Conservation (phyloP, 192 early-diverging fungal genomes). For the Diversispora eburnea region DNA sequence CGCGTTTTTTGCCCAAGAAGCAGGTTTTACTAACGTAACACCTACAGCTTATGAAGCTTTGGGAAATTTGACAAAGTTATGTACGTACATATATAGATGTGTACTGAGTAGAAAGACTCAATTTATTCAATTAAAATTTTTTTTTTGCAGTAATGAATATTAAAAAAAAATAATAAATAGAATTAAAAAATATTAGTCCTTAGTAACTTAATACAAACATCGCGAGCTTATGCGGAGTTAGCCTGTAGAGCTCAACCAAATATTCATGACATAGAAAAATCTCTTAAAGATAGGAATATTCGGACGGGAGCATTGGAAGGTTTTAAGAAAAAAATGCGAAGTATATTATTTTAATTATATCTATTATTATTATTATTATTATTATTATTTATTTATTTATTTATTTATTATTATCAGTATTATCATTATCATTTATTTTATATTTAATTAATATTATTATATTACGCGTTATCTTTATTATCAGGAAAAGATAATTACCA, state of each 20-base stretch:
- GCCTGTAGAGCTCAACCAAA: slow-evolving; percentile 49
- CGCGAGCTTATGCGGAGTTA: slow-evolving; percentile 51
- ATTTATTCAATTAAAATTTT: background rate
- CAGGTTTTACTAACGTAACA: slow-evolving; percentile 16
- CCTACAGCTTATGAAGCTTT: slow-evolving; percentile 15
- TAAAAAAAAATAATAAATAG: background rate
- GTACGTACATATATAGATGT: background rate
- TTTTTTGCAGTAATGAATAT: background rate
- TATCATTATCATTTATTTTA: too few relatives aligned
- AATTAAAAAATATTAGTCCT: background rate
- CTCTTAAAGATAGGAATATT: slow-evolving; percentile 42
- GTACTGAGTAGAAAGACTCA: background rate
- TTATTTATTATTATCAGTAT: too few relatives aligned
- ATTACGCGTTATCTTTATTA: too few relatives aligned
- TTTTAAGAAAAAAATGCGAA: slow-evolving; percentile 36
- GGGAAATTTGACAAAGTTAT: background rate
- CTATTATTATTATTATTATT: too few relatives aligned
- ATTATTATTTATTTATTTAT: too few relatives aligned
- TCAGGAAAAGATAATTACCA: background rate
- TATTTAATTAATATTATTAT: too few relatives aligned
- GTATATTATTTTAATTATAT: too few relatives aligned
- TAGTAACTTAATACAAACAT: slow-evolving; percentile 5
- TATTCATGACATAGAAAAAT: slow-evolving; percentile 47
- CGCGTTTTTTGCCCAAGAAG: slow-evolving; percentile 18
- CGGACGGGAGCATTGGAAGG: slow-evolving; percentile 35